Evolutionary conservation across 2,329 filamentous ascomycete species (phyloP).

Genomic region (Diaporthe sp.): DNA sequence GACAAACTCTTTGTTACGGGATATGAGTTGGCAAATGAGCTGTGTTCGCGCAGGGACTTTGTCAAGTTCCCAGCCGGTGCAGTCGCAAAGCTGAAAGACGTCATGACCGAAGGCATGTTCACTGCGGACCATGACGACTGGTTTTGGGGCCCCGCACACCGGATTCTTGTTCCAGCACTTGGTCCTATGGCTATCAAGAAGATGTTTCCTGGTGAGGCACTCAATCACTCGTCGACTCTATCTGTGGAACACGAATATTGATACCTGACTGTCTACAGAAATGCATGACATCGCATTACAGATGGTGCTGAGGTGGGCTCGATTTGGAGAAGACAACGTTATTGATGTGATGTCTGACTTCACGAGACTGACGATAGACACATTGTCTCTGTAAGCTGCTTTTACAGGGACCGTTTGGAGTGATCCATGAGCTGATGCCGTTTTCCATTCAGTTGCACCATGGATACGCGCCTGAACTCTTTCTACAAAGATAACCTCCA

Average conservation of each 20-base stretch:
- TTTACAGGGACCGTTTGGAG: too few relatives aligned
- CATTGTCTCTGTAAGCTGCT: constrained; percentile 34
- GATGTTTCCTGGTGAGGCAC: constrained; percentile 17
- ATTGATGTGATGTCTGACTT: constrained; percentile 1
- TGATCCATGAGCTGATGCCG: too few relatives aligned
- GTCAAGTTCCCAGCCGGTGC: constrained; percentile 25
- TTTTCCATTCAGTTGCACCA: not conserved
- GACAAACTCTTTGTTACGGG: constrained; percentile 24
- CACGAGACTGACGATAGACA: constrained; percentile 40
- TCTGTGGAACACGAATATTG: too few relatives aligned
- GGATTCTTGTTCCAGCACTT: constrained; percentile 26
- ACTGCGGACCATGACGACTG: constrained; percentile 20
- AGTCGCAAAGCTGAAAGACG: constrained; percentile 13
- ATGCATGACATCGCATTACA: constrained; percentile 43
- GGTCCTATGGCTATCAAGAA: constrained; percentile 25
- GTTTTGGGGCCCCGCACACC: constrained; percentile 24
- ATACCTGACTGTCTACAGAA: not conserved
- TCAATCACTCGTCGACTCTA: too few relatives aligned
- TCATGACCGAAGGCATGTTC: constrained; percentile 16
- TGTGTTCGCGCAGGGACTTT: constrained; percentile 21
- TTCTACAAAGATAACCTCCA: constrained; percentile 41
- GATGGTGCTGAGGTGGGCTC: constrained; percentile 41
- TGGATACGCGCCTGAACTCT: constrained; percentile 43
- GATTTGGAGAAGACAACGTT: not conserved
- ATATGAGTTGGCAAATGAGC: constrained; percentile 16